Percentiles rank a stretch among this genome's conserved stretches.
Evolutionary conservation across 164 flowering plant species (phyloP).

Genomic region (Nelumbo lutea): DNA sequence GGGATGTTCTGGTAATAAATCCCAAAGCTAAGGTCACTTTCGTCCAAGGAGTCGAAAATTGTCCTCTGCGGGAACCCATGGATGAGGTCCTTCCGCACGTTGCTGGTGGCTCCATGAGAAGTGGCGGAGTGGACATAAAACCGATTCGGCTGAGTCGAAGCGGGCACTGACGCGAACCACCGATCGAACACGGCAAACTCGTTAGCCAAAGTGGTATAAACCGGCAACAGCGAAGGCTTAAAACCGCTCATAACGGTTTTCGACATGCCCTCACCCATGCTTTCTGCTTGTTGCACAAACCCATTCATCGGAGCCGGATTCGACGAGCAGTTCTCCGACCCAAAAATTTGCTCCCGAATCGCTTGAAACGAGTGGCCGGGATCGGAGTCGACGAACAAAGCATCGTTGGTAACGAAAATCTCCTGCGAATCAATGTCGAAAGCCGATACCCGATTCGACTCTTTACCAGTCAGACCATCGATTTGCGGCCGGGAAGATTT

Average conservation of each 20-base stretch:
- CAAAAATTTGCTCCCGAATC: slow-evolving; percentile 38
- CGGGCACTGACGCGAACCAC: slow-evolving; percentile 88
- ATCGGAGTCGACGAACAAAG: slow-evolving; percentile 32
- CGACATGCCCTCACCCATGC: slow-evolving; percentile 40
- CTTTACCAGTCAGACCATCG: slow-evolving; percentile 35
- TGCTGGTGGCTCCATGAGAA: slow-evolving; percentile 78
- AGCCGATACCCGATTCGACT: slow-evolving; percentile 25
- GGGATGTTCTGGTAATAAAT: slow-evolving; percentile 96
- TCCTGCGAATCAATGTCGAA: slow-evolving; percentile 24
- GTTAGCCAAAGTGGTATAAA: slow-evolving; percentile 62
- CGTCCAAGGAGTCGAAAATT: slow-evolving; percentile 87
- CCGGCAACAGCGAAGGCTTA: slow-evolving; percentile 54
- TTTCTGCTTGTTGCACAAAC: slow-evolving; percentile 72
- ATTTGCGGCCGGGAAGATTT: slow-evolving; percentile 31
- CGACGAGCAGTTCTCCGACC: slow-evolving; percentile 20
- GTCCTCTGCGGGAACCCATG: slow-evolving; percentile 86
- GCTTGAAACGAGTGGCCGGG: slow-evolving; percentile 50
- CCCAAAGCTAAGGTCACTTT: slow-evolving; percentile 70
- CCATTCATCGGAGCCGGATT: slow-evolving; percentile 72
- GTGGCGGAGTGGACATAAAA: slow-evolving; percentile 94
- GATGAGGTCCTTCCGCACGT: slow-evolving; percentile 71
- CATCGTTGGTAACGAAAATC: slow-evolving; percentile 26
- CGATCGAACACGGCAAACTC: slow-evolving; percentile 78
- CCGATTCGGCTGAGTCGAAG: slow-evolving; percentile 94
- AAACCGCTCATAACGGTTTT: slow-evolving; percentile 82